Evolutionary conservation across 2,329 filamentous ascomycete species (phyloP).

Genomic region (Xylariales sp.): DNA sequence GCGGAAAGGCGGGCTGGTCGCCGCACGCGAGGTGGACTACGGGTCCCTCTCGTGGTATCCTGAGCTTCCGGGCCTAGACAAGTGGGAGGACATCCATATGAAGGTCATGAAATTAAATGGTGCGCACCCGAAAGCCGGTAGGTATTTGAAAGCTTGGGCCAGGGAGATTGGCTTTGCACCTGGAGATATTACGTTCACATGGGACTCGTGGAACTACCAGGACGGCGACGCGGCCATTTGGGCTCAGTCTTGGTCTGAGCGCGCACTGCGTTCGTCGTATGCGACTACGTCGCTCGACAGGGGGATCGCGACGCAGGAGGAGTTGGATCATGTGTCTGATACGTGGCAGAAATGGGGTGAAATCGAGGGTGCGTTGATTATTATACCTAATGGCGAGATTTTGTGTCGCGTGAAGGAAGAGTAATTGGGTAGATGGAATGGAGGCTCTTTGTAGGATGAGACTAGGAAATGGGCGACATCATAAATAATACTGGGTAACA

Average conservation of each 20-base stretch:
- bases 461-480: too few species aligned
- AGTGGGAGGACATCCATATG: conserved; percentile 34
- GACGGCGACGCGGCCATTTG: conserved; percentile 29
- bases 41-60: conserved; percentile 33
- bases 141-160: conserved; percentile 35
- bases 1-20: conserved; percentile 63
- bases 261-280: conserved; percentile 29
- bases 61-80: conserved; percentile 27
- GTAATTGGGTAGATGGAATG: neutral
- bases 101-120: conserved; percentile 24
- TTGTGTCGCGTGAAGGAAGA: conserved; percentile 23
- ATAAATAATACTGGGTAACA: too few species aligned
- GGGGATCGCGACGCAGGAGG: conserved; percentile 29
- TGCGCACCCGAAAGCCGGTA: conserved; percentile 32
- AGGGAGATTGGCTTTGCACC: conserved; percentile 26
- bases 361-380: conserved; percentile 32
- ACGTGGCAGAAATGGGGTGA: conserved; percentile 33
- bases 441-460: neutral
- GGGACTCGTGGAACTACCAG: conserved; percentile 37
- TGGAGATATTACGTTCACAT: conserved; percentile 30
- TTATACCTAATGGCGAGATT: conserved; percentile 36
- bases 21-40: conserved; percentile 44
- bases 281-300: conserved; percentile 20
- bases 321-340: conserved; percentile 29
- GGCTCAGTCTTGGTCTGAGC: conserved; percentile 31